Base-by-base conservation (phyloP, 2,329 filamentous ascomycete species). In the Colletotrichum sp. region DNA sequence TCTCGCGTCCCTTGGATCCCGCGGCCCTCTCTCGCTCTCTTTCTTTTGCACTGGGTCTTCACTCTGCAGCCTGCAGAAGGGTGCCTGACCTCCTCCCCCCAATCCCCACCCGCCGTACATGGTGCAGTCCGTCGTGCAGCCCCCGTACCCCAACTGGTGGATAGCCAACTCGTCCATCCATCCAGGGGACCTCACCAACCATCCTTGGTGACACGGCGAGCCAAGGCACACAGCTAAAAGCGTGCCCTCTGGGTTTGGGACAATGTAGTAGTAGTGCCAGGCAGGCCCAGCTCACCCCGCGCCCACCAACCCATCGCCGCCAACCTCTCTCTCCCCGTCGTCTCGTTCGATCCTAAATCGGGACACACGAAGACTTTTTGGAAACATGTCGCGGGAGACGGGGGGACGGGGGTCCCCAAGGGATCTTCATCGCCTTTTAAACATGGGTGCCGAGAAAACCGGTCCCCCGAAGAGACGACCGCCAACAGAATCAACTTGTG, bases 1-100 rank as follows among this genome's bases (percentile, higher is more conserved):
- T 63, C 69, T 76, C 73, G 69, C 64, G 63, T 64, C 21, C 70
- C 73, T 76, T 18, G 59, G 34, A 66, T 39, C 62, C 72, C 68
- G 68, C 55, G 36, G 68, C 55, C 72, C 62, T 62, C 62, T 62
- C 71, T 44, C 18, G 16, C 24, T 32, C 28, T 62, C 26, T 21
- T 15, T 63, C n/a, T 32, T 63, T 34, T 63, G n/a, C 60, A 28
- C 12, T 12, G 32, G 32, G 21, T 49, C 63, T n/a, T 3, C 39
- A 65, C 28, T 65, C 32, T 39, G 36, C 36, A 39, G 63, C 36
- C 21, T 67, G 68, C 68, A 52, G 34, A 60, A 26, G n/a, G 15
- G 49, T 62, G 34, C 34, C 34, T 72, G 52, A 52, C 64, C 36
- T 39, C 36, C 15, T 36, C 15, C 34, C 34, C 39, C 36, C 9